Evolutionary conservation across 257 asterid species (phyloP).

Genomic region (Petunia secreta): DNA sequence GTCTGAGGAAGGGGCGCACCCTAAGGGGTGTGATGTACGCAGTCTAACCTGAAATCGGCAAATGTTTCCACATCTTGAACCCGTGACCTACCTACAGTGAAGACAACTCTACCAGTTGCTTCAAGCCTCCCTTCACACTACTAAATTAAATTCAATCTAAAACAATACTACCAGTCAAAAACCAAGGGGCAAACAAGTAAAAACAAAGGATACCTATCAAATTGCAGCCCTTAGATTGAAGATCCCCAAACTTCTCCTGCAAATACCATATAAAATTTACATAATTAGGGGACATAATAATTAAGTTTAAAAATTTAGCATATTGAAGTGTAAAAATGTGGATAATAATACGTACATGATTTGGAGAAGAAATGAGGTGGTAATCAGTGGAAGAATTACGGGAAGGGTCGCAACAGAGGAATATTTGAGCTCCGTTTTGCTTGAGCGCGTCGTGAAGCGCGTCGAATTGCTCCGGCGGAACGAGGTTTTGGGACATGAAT

Average conservation of each 20-base stretch:
- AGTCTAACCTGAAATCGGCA: no score
- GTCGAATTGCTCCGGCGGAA: conserved; percentile 92
- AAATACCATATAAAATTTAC: conserved; percentile 28
- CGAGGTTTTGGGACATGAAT: conserved; percentile 79
- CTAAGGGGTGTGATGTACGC: no score
- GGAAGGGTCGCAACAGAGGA: conserved; percentile 89
- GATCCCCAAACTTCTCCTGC: conserved; percentile 88
- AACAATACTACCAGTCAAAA: neutral
- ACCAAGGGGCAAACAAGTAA: neutral
- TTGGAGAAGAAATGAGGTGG: conserved; percentile 80
- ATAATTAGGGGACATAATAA: neutral
- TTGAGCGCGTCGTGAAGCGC: conserved; percentile 91
- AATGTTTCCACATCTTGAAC: no score
- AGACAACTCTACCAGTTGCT: no score
- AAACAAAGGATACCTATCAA: conserved; percentile 66
- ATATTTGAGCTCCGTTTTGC: conserved; percentile 82
- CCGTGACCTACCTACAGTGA: no score
- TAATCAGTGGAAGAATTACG: conserved; percentile 75
- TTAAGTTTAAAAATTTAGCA: conserved; percentile 13
- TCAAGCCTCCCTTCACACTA: no score
- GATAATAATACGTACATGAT: conserved; percentile 55
- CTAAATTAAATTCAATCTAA: neutral
- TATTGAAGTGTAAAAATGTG: neutral
- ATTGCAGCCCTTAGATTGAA: conserved; percentile 81
- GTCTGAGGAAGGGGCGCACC: no score